Base-by-base conservation (phyloP, 2,329 filamentous ascomycete species). In the Xylaria sp. region DNA sequence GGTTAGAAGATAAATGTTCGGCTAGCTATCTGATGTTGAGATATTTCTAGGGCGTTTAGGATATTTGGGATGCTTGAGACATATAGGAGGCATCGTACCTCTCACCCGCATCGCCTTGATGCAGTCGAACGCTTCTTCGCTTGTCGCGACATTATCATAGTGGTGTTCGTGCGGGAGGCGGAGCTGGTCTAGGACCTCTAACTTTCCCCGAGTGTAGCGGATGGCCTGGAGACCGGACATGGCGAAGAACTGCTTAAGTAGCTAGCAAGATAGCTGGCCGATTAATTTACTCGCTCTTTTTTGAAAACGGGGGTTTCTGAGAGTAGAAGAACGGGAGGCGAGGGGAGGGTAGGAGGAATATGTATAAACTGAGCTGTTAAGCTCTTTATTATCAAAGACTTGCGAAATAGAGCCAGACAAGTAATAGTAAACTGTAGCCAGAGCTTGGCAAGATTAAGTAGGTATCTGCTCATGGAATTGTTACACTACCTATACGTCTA, bases 161-260 rank as follows among this genome's bases (percentile, higher is more conserved):
- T 92, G 88, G 77, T 93, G 90, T 74, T 92, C 89, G 77, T 96
- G 92, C 15, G 93, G 93, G 25, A 96, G 86, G 71, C 89, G 89
- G n/a, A 96, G 89, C 82, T 96, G 93, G 80, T 96, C 92, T 64
- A 96, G 87, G 72, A 96, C 93, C 73, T 92, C 86, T 67, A 96
- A 85, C 79, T 87, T 87, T 73, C 92, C 92, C 61, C 89, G 86
- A 64, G 85, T 83, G 80, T 95, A 96, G 74, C 90, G 90, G 81
- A 96, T 93, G 12, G 93, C 92, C 82, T 94, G 87, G 56, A 96
- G 88, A 28, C 82, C 82, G n/a, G 86, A 84, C 86, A 88, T 88
- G 20, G 12, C 49, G 43, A 62, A 39, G 13, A 28, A 36, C 18
- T 46, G 10, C 41, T 15, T n/a, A 18, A n/a, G 2, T 18, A 7